phyloP scores from a whole-genome alignment of 495 filamentous ascomycete species.

The Talaromyces borbonicus region DNA sequence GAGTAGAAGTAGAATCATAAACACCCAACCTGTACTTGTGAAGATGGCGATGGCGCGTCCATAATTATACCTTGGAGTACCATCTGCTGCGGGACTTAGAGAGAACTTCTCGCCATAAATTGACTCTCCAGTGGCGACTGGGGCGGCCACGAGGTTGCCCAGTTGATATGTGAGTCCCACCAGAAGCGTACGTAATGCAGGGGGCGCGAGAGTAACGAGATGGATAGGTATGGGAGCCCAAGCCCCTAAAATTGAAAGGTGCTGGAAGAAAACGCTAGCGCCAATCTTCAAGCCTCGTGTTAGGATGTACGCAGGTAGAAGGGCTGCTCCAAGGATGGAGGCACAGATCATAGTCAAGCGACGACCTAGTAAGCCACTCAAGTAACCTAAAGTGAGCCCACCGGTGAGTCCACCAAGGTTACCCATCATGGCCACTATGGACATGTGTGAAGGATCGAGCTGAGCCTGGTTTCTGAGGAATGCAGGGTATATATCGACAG shows the following conservation, averaged over 20 bases:
- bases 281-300: constrained; percentile 19
- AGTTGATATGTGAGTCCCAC: constrained; percentile 29
- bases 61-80: constrained; percentile 22
- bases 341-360: constrained; percentile 25
- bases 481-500: constrained; percentile 37
- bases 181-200: constrained; percentile 20
- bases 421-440: constrained; percentile 27
- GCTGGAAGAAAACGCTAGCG: constrained; percentile 26
- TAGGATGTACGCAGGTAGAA: constrained; percentile 24
- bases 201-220: constrained; percentile 24
- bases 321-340: constrained; percentile 22
- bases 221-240: constrained; percentile 27
- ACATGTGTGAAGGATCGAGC: constrained; percentile 20
- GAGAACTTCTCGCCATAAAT: constrained; percentile 28
- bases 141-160: constrained; percentile 26
- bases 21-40: constrained; percentile 22
- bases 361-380: constrained; percentile 26
- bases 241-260: constrained; percentile 26
- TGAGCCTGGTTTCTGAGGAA: constrained; percentile 29
- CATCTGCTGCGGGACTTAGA: constrained; percentile 13
- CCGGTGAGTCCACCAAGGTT: constrained; percentile 19
- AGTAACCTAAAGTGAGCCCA: constrained; percentile 23
- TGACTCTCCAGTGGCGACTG: constrained; percentile 28
- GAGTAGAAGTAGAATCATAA: constrained; percentile 25
- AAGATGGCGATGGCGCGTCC: constrained; percentile 23